These are phyloP conservation scores for Viola pubescens DNA, from an alignment of 441 rosid genomes.

Conservation along the genomic window DNA sequence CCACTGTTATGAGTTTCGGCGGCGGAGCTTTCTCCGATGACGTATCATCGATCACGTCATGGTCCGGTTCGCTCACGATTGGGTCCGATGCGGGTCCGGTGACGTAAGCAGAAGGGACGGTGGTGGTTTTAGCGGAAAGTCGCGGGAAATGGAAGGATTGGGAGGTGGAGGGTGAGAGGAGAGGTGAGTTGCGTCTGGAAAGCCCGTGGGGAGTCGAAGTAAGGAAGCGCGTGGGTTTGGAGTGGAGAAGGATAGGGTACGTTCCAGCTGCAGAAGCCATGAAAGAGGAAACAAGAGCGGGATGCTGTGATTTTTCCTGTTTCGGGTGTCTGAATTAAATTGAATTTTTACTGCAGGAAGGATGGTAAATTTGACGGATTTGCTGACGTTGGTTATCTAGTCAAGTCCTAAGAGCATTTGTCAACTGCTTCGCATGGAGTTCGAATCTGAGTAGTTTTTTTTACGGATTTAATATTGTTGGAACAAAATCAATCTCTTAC, in stretches of 20 bases:
- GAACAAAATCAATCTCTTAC: too few species aligned
- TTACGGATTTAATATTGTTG: too few species aligned
- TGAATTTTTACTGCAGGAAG: too few species aligned
- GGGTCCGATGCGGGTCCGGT: constrained; percentile 68
- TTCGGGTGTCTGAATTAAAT: too few species aligned
- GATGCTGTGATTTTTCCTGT: not conserved
- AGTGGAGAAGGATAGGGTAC: constrained; percentile 31
- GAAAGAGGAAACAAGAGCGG: not conserved
- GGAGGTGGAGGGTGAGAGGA: too few species aligned
- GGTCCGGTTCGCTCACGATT: constrained; percentile 46
- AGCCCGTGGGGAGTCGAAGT: constrained; percentile 17
- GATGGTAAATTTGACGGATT: too few species aligned
- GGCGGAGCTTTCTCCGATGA: constrained; percentile 24
- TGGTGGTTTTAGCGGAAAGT: constrained; percentile 15
- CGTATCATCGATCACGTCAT: constrained; percentile 26
- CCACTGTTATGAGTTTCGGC: constrained; percentile 48
- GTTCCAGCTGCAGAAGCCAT: constrained; percentile 32
- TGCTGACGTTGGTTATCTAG: too few species aligned
- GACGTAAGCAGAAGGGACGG: constrained; percentile 53
- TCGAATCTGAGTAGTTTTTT: too few species aligned
- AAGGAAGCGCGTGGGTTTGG: constrained; percentile 25
- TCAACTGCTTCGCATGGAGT: too few species aligned
- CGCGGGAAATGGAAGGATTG: constrained; percentile 29
- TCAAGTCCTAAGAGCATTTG: too few species aligned
- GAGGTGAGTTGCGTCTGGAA: not conserved